Evolutionary conservation across 2,329 filamentous ascomycete genomes (phyloP).

Genomic region (Pseudogymnoascus destructans): DNA sequence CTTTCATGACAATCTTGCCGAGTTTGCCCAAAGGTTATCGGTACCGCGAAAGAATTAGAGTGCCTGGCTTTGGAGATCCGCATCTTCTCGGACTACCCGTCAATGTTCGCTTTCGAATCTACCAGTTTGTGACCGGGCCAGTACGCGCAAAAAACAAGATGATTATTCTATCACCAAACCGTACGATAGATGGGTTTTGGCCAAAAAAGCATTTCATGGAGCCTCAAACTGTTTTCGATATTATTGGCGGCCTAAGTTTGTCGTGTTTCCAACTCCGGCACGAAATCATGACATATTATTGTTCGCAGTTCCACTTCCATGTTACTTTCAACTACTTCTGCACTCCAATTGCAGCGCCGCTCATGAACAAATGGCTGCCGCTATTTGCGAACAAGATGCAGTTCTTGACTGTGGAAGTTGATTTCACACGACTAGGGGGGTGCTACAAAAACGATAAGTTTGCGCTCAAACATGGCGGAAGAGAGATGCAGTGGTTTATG

Average conservation of each 20-base stretch:
- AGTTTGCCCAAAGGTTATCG: not conserved
- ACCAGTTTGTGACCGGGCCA: not conserved
- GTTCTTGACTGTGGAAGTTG: constrained; percentile 23
- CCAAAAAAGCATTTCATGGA: not conserved
- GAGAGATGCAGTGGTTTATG: not conserved
- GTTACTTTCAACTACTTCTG: constrained; percentile 21
- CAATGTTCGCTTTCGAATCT: not conserved
- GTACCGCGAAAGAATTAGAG: not conserved
- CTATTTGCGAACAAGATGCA: constrained; percentile 21
- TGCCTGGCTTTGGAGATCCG: not conserved
- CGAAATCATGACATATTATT: constrained; percentile 25
- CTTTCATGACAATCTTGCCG: not conserved
- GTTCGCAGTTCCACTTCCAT: constrained; percentile 24
- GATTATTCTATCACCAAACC: not conserved
- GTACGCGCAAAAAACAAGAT: not conserved
- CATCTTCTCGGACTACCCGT: not conserved
- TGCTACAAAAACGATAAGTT: not conserved
- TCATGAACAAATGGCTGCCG: constrained; percentile 19
- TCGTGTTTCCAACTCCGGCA: constrained; percentile 14
- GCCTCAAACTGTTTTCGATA: not conserved
- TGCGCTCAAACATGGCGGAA: not conserved
- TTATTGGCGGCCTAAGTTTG: not conserved
- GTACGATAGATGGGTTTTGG: not conserved
- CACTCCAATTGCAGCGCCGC: constrained; percentile 18
- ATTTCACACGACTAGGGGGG: constrained; percentile 22